Evolutionary conservation across 1,284 basidiomycete genomes (phyloP).

Genomic region (Hortiboletus rubellus): DNA sequence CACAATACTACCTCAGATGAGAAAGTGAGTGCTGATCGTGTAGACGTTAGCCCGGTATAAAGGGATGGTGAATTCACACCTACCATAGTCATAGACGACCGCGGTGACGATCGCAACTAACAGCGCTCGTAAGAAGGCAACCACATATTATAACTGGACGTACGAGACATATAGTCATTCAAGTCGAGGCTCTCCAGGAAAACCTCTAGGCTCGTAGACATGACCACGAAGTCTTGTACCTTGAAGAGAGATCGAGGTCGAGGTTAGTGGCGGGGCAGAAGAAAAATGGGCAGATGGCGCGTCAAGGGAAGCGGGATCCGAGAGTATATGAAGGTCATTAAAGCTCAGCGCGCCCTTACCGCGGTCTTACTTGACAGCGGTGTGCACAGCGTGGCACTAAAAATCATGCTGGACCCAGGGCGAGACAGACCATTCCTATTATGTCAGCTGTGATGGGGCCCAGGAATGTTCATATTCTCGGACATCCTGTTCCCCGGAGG

Average conservation of each 20-base stretch:
- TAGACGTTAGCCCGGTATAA: neutral
- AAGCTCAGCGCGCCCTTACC: no score
- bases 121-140: neutral
- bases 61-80: neutral
- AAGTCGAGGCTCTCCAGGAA: constrained; percentile 4
- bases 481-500: no score
- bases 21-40: constrained; percentile 6
- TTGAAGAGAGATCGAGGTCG: neutral
- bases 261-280: neutral
- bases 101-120: constrained; percentile 4
- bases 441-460: no score
- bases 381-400: no score
- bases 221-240: neutral
- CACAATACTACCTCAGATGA: constrained; percentile 2
- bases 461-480: no score
- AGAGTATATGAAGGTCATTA: no score
- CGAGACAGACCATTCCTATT: no score
- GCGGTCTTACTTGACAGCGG: no score
- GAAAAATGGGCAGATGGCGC: no score
- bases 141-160: neutral
- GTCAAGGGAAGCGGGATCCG: no score
- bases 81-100: constrained; percentile 8
- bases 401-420: no score
- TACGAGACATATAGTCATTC: constrained; percentile 14
- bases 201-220: constrained; percentile 4